Evolutionary conservation across 371 early-diverging fungal species (phyloP).

Genomic region (Haplosporangium sp.): DNA sequence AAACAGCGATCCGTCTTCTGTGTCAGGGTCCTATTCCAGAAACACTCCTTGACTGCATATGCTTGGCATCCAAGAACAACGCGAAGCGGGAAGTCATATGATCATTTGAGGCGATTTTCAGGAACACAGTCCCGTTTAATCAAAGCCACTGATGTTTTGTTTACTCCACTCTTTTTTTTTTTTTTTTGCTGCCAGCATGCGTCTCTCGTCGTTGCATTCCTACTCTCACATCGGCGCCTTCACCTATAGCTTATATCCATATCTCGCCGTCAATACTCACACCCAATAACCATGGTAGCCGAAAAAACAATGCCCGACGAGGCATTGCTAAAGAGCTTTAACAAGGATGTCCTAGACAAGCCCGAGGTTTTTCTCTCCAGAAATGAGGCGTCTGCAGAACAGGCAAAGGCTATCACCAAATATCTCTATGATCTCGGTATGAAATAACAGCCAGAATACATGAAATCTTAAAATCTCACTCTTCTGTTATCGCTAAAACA

Average conservation of each 20-base stretch:
- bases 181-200: constrained; percentile 4
- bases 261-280: neutral
- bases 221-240: neutral
- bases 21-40: too few relatives aligned
- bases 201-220: neutral
- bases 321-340: constrained; percentile 41
- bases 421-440: constrained; percentile 55
- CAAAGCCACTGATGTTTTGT: constrained; percentile 7
- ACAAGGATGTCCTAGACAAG: constrained; percentile 37
- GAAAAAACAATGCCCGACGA: constrained; percentile 49
- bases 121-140: neutral
- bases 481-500: neutral
- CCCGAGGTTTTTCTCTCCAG: constrained; percentile 52
- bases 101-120: neutral
- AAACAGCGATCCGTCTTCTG: too few relatives aligned
- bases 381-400: constrained; percentile 37
- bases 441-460: neutral
- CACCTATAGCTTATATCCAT: neutral
- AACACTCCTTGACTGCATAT: too few relatives aligned
- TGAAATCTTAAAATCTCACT: neutral
- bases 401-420: constrained; percentile 52
- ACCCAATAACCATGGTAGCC: constrained; percentile 13
- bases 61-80: neutral
- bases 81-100: constrained; percentile 2
- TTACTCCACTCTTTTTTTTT: constrained; percentile 1